phyloP scores from a whole-genome alignment of 305 asterid genomes.

The Fraxinus baroniana region DNA sequence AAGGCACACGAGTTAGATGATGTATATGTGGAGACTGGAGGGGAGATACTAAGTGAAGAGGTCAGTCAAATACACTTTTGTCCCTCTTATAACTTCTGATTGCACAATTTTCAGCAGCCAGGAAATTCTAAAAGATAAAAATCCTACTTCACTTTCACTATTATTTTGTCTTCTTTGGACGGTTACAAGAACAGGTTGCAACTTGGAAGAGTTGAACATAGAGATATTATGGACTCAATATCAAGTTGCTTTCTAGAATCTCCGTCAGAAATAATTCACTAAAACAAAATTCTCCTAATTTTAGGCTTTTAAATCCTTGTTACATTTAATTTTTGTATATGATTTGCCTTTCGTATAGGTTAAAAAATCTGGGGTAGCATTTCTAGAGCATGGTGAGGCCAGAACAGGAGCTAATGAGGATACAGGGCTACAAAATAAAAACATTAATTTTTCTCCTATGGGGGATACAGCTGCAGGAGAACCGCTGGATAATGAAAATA shows the following conservation, averaged over 20 bases:
- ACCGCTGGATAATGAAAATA: constrained; percentile 19
- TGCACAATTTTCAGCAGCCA: background rate
- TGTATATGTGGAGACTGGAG: constrained; percentile 20
- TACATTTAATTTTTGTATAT: constrained; percentile 8
- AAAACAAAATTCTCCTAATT: background rate
- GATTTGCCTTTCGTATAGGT: constrained; percentile 25
- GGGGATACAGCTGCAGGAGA: constrained; percentile 20
- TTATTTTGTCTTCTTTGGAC: background rate
- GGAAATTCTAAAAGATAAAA: constrained; percentile 6
- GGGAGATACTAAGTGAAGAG: constrained; percentile 34
- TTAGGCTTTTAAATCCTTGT: background rate
- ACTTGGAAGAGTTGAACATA: background rate
- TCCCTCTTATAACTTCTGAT: constrained; percentile 5
- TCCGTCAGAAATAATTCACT: background rate
- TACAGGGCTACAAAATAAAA: constrained; percentile 23
- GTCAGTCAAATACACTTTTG: constrained; percentile 27
- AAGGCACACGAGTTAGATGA: constrained; percentile 26
- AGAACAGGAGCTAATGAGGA: constrained; percentile 24
- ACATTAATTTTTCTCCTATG: constrained; percentile 11
- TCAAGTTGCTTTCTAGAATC: background rate
- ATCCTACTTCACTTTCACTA: background rate
- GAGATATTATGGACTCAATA: background rate
- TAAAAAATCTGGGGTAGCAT: constrained; percentile 12
- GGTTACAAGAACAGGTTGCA: background rate
- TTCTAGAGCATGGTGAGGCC: constrained; percentile 23